Conservation (phyloP, 31 red algal genomes). For the Porphyra umbilicalis region DNA sequence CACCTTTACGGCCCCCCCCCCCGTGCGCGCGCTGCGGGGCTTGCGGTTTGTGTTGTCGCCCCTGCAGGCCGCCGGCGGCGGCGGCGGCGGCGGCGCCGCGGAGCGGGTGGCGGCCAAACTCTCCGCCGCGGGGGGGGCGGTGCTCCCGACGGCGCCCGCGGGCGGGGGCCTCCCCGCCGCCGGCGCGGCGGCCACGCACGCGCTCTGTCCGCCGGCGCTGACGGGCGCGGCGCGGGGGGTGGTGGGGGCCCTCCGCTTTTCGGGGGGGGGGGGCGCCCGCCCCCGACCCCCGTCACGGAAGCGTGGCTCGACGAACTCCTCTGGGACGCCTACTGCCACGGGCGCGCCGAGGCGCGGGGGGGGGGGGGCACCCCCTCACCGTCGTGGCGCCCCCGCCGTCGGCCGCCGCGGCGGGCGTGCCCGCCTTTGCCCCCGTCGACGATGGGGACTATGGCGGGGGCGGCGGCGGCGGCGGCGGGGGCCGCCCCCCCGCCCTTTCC, state of each 20-base stretch:
- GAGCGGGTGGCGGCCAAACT: not conserved
- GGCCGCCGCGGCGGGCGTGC: not conserved
- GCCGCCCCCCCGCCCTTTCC: not conserved
- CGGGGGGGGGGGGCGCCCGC: not conserved
- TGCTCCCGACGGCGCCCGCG: not conserved
- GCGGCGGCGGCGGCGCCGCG: not conserved
- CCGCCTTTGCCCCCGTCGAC: not conserved
- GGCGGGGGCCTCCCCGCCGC: not conserved
- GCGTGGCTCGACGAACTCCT: not conserved
- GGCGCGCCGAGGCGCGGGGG: not conserved
- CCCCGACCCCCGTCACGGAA: not conserved
- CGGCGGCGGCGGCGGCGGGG: not conserved
- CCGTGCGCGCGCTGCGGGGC: not conserved
- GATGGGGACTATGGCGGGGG: not conserved
- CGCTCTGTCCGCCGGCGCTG: not conserved
- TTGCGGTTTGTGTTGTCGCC: not conserved
- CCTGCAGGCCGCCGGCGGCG: not conserved
- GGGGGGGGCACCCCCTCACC: not conserved
- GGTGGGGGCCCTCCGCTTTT: not conserved
- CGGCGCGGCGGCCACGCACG: not conserved
- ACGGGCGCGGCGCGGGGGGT: not conserved
- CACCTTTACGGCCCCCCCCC: not conserved
- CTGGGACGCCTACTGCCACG: not conserved
- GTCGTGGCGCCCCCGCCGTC: not conserved
- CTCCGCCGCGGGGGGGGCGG: not conserved